phyloP scores from a whole-genome alignment of 164 flowering plant genomes.

The Dillenia turbinata region DNA sequence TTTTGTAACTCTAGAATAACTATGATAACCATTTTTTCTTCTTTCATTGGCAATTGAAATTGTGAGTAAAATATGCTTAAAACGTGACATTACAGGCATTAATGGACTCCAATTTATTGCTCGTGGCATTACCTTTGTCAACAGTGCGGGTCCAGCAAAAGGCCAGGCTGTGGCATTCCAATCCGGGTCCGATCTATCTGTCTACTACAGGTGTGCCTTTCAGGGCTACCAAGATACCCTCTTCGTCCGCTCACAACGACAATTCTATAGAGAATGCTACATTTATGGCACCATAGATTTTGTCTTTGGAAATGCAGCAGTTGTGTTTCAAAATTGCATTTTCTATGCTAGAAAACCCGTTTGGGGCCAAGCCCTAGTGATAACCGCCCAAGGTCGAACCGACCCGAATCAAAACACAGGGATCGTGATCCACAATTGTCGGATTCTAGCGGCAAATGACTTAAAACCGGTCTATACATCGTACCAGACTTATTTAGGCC shows the following conservation, averaged over 20 bases:
- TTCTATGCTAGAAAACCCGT: constrained; percentile 19
- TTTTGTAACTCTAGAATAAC: not conserved
- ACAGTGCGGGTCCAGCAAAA: constrained; percentile 36
- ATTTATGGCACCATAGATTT: constrained; percentile 44
- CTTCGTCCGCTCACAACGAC: constrained; percentile 40
- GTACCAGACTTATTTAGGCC: constrained; percentile 26
- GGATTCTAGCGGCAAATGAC: constrained; percentile 20
- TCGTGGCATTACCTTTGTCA: constrained; percentile 41
- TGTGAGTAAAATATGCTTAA: too few relatives aligned
- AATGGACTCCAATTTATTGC: constrained; percentile 46
- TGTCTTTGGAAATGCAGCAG: constrained; percentile 49
- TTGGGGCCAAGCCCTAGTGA: constrained; percentile 8
- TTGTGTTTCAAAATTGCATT: constrained; percentile 29
- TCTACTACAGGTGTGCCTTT: constrained; percentile 38
- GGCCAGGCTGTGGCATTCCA: constrained; percentile 50
- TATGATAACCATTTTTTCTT: not conserved
- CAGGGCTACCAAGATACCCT: constrained; percentile 51
- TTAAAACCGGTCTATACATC: constrained; percentile 5
- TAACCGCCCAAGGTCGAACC: constrained; percentile 29
- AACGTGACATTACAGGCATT: constrained; percentile 13
- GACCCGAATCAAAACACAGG: constrained; percentile 32
- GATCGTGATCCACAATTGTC: constrained; percentile 20
- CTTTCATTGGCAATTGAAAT: too few relatives aligned
- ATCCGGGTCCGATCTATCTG: constrained; percentile 35
- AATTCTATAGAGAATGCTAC: constrained; percentile 41